Base-by-base conservation (phyloP, 2,329 filamentous ascomycete genomes). In the Aspergillus piperis region DNA sequence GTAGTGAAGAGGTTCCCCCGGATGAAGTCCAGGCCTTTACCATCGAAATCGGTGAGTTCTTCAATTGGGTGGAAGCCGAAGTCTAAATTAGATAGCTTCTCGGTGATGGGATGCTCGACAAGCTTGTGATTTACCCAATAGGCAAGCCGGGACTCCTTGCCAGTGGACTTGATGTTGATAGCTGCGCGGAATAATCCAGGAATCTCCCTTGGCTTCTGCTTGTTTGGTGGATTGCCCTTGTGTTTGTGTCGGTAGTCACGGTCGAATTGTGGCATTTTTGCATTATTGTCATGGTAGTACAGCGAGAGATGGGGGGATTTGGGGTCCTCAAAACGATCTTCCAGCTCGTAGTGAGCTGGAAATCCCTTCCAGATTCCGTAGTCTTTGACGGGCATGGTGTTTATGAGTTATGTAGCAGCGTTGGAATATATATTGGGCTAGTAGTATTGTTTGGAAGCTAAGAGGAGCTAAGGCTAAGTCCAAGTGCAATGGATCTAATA, bases 361-460 rank as follows among this genome's bases (percentile, higher is more conserved):
- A 17, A 42, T 27, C 44, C 62, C 42, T 66, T 66, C 66, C 64
- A 68, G 2, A 68, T 54, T 25, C 66, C 66, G 51, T 68, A 68
- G 23, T 62, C 48, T 15, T 41, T 7, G 10, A 65, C 38, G 1
- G 64, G 64, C 66, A 68, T 68, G 41, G 11, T 57, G 32, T 32
- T 30, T 47, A 7, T 25, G 23, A 17, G 5, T 15, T 7, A 6
- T 17, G 38, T 41, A 8, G 17, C 38, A n/a, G 6, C 13, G 6
- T 41, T 3, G 0, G 38, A 8, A 17, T 8, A 17, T 41, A 41
- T n/a, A 3, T n/a, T 17, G 8, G 17, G 11, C 17, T 10, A 42
- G 8, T 7, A 4, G 8, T 19, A 19, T 19, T 19, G 39, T 2
- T 10, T 2, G 0, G 39, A 17, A 10, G 17, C 15, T 8, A n/a